Conservation (phyloP, 2,329 filamentous ascomycete species). For the Ophiostoma montium region DNA sequence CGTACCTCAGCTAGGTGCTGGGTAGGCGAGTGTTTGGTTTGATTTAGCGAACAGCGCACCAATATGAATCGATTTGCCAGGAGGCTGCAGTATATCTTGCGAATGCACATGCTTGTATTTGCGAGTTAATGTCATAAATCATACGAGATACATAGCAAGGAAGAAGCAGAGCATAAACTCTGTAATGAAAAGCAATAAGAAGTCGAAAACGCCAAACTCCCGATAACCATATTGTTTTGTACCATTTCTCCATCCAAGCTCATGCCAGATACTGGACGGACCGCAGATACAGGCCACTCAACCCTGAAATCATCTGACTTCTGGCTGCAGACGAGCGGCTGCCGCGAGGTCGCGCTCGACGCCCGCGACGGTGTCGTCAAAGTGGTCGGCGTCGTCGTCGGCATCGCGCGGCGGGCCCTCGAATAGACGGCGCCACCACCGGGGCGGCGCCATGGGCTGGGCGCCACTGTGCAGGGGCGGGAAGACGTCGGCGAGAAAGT, state of each 20-base stretch:
- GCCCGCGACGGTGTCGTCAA: conserved; percentile 35
- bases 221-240: neutral
- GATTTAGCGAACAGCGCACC: neutral
- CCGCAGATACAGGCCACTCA: too few relatives aligned
- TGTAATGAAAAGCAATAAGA: neutral
- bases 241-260: too few relatives aligned
- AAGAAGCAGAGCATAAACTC: neutral
- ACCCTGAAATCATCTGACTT: neutral
- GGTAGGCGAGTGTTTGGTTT: neutral
- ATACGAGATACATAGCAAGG: neutral
- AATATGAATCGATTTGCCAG: too few relatives aligned
- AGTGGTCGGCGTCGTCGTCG: conserved; percentile 23
- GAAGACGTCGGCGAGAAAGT: conserved; percentile 96
- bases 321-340: conserved; percentile 23
- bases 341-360: conserved; percentile 51
- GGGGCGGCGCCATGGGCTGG: conserved; percentile 74
- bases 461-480: conserved; percentile 77
- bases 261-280: too few relatives aligned
- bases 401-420: conserved; percentile 33
- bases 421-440: conserved; percentile 81
- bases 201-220: neutral
- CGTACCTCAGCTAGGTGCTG: conserved; percentile 23
- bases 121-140: neutral
- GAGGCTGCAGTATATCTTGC: too few relatives aligned
- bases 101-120: neutral